Evolutionary conservation across 2,329 filamentous ascomycete species (phyloP).

Genomic region (Daldinia sp.): DNA sequence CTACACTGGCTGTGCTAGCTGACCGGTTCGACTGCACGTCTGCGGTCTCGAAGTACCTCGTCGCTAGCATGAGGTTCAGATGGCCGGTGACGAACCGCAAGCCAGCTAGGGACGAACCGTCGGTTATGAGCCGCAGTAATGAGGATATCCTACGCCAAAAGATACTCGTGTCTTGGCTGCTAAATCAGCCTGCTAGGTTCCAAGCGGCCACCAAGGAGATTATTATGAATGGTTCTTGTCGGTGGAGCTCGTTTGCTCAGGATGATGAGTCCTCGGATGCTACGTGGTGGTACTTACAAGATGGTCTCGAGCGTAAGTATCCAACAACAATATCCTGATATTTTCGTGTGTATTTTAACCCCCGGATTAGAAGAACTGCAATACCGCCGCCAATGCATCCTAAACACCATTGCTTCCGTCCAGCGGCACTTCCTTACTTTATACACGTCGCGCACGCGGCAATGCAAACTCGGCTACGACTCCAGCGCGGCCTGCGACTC

Average conservation of each 20-base stretch:
- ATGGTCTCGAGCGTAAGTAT: constrained; percentile 72
- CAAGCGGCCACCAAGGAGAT: constrained; percentile 73
- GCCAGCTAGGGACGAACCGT: constrained; percentile 49
- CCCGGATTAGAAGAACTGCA: constrained; percentile 70
- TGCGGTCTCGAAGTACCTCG: constrained; percentile 66
- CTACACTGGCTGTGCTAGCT: constrained; percentile 76
- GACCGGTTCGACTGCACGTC: constrained; percentile 78
- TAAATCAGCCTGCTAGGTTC: constrained; percentile 72
- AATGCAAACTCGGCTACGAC: constrained; percentile 81
- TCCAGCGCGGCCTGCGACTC: constrained; percentile 78
- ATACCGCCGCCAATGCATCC: constrained; percentile 72
- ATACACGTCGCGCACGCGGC: constrained; percentile 72
- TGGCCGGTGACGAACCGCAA: constrained; percentile 63
- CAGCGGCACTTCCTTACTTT: constrained; percentile 74
- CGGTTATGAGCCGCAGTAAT: constrained; percentile 56
- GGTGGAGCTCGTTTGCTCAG: constrained; percentile 63
- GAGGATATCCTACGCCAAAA: constrained; percentile 79
- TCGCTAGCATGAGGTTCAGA: constrained; percentile 63
- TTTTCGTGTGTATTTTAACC: constrained; percentile 37
- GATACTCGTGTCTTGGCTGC: constrained; percentile 73
- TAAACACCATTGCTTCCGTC: constrained; percentile 77
- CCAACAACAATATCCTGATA: neutral
- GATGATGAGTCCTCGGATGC: constrained; percentile 50
- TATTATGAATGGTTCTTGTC: constrained; percentile 72
- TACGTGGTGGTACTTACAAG: constrained; percentile 79